Evolutionary conservation across 345 rosid species (phyloP), one percentile per base, ranked within the genome.

Genomic region (Populus ilicifolia): DNA sequence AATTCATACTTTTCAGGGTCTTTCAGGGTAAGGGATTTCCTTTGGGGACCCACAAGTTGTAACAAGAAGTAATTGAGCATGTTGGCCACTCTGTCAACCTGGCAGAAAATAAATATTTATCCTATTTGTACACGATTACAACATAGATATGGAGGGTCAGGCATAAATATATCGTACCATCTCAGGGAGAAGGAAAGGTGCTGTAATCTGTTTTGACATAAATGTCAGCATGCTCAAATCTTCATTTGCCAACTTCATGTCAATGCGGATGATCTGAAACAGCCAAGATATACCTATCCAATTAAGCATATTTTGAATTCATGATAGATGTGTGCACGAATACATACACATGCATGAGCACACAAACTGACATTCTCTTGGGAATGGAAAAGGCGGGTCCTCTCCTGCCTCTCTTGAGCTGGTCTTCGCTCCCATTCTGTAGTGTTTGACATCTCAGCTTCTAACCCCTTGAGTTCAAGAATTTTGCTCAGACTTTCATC

Each of bases 401-500:
- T 92, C 85, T 96, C 99, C 85, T 96, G 98, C 82, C 98, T 88
- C 81, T 96, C 99, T 81, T 94, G 98, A 67, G 91, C 90, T 80
- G 99, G 89, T 84, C 99, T 90, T 66, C 79, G 86, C 79, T 96
- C 98, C 99, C 99, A 96, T 79, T 92, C 97, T 80, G 86, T 82
- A 20, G 97, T 89, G 82, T 91, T 92, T 7, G 93, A 86, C 99
- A 96, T 96, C 81, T 94, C 98, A 74, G 98, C 98, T 88, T 96
- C 99, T 69, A 91, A 81, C 82, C 86, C 92, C 89, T 94, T 96
- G 74, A 90, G 89, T 85, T 96, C 98, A 43, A 94, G 97, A 85
- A 96, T 96, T 83, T 90, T 96, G 91, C 92, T 96, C 62, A 96
- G 93, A 86, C 98, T 94, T 83, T 96, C 99, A 83, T 96, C 98